phyloP scores from a whole-genome alignment of 305 asterid species.

The Fraxinus albicans region DNA sequence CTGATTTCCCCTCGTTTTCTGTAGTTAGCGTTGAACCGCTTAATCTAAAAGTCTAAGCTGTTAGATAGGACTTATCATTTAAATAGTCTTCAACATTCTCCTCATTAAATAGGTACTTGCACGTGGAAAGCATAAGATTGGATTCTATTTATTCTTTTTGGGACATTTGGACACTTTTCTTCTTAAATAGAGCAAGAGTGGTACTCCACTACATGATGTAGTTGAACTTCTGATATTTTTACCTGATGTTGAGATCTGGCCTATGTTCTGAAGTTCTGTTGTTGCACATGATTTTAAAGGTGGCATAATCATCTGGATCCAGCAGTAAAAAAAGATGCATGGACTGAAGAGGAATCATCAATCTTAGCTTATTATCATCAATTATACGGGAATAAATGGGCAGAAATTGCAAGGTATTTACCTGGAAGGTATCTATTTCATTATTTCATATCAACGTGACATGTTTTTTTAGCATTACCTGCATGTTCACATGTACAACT shows the following conservation, averaged over 20 bases:
- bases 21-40: no score
- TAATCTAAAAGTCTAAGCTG: no score
- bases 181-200: background rate
- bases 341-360: conserved; percentile 66
- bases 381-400: conserved; percentile 72
- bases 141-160: background rate
- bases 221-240: background rate
- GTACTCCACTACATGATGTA: background rate
- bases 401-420: conserved; percentile 42
- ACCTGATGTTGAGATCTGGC: background rate
- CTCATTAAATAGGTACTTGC: background rate
- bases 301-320: conserved; percentile 90
- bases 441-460: background rate
- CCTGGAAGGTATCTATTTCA: conserved; percentile 69
- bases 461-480: background rate
- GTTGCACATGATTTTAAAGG: conserved; percentile 30
- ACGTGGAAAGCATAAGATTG: background rate
- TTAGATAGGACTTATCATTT: no score
- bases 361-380: conserved; percentile 49
- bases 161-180: background rate
- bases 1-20: no score
- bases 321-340: conserved; percentile 62
- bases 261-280: conserved; percentile 16
- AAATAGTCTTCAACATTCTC: no score
- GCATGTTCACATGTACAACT: conserved; percentile 2